A percentile compares a stretch with the other conserved stretches of the same genome.
Evolutionary conservation across 371 early-diverging fungal genomes (phyloP).

Genomic region (Actinomucor elegans): DNA sequence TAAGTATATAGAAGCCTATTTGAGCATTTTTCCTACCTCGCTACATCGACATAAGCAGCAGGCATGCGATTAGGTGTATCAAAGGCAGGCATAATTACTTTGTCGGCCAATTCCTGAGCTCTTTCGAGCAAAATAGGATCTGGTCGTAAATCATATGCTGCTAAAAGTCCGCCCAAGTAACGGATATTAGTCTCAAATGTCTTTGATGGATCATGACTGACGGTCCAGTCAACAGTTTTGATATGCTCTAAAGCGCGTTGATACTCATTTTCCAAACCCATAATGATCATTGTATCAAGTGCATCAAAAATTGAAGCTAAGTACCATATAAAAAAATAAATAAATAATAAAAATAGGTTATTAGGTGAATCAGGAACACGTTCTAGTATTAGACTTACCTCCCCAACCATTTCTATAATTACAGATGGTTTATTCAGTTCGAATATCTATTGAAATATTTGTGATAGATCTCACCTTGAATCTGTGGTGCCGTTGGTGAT

Average conservation of each 20-base stretch:
- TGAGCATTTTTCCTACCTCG: constrained; percentile 18
- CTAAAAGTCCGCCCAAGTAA: constrained; percentile 71
- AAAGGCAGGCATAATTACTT: constrained; percentile 45
- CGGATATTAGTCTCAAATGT: constrained; percentile 82
- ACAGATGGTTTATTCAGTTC: background rate
- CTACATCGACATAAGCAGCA: constrained; percentile 64
- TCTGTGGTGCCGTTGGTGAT: constrained; percentile 45
- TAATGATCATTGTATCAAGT: constrained; percentile 82
- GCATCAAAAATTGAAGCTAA: constrained; percentile 81
- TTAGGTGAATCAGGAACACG: too few species aligned
- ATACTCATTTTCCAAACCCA: constrained; percentile 80
- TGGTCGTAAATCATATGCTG: constrained; percentile 60
- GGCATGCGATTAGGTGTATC: constrained; percentile 75
- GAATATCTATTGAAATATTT: background rate
- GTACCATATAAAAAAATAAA: constrained; percentile 33
- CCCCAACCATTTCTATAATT: constrained; percentile 47
- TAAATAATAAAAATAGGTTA: too few species aligned
- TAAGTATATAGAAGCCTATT: background rate
- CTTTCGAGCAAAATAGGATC: constrained; percentile 57
- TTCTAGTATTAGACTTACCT: constrained; percentile 51
- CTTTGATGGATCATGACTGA: constrained; percentile 27
- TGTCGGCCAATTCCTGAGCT: constrained; percentile 29
- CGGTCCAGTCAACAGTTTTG: constrained; percentile 34
- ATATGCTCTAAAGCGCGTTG: constrained; percentile 65
- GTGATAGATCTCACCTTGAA: constrained; percentile 63